A percentile compares a stretch with the other conserved stretches of the same genome.
These are phyloP conservation scores for Mycena polygramma DNA, from an alignment of 768 basidiomycete species.

Conservation along the genomic window DNA sequence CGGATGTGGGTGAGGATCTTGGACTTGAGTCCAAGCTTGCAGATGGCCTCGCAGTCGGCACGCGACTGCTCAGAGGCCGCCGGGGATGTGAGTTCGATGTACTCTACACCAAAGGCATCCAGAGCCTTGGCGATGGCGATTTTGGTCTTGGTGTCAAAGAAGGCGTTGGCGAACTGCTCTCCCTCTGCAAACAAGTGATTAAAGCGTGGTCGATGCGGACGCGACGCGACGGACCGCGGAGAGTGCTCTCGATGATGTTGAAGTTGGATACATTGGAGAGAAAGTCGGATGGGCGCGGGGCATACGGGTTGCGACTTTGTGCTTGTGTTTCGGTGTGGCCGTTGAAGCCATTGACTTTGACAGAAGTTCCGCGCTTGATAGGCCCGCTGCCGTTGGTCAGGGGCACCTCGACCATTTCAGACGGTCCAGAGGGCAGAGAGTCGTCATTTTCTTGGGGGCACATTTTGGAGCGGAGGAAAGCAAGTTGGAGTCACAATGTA, in stretches of 20 bases:
- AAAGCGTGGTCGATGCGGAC: slow-evolving; percentile 11
- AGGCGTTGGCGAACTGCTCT: slow-evolving; percentile 99
- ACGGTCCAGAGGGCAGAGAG: slow-evolving; percentile 54
- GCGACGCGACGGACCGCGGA: slow-evolving; percentile 75
- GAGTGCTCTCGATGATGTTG: slow-evolving; percentile 97
- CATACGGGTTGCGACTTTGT: slow-evolving; percentile 81
- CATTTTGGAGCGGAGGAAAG: slow-evolving; percentile 56
- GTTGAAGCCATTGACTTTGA: slow-evolving; percentile 50
- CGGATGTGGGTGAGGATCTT: slow-evolving; percentile 99
- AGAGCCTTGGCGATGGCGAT: slow-evolving; percentile 98
- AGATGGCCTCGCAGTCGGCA: slow-evolving; percentile 96
- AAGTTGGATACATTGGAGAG: slow-evolving; percentile 94
- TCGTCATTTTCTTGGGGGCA: slow-evolving; percentile 73
- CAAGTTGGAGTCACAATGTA: slow-evolving; percentile 12
- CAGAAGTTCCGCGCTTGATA: slow-evolving; percentile 57
- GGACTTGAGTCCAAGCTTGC: slow-evolving; percentile 96
- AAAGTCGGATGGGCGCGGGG: slow-evolving; percentile 92
- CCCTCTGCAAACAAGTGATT: slow-evolving; percentile 73
- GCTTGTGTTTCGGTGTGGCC: slow-evolving; percentile 50
- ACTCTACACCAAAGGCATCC: slow-evolving; percentile 99
- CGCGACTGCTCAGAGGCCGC: slow-evolving; percentile 97
- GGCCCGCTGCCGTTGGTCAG: slow-evolving; percentile 59
- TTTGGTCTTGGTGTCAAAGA: slow-evolving; percentile 99
- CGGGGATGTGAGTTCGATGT: slow-evolving; percentile 99
- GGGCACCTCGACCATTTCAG: slow-evolving; percentile 82